Conservation (phyloP, 768 basidiomycete genomes). For the Phallus indusiatus region DNA sequence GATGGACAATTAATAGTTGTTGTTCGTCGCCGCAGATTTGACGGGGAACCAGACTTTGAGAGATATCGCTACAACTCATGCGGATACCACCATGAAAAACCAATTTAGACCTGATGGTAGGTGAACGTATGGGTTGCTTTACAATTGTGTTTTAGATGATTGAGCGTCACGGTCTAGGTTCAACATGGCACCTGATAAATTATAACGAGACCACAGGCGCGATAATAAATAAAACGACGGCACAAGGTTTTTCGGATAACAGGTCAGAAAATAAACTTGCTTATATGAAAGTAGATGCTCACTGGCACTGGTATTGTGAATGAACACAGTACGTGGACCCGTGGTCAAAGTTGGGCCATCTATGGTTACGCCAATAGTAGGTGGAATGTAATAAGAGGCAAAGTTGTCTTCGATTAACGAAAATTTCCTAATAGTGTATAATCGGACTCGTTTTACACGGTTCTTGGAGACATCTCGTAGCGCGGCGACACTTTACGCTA, state of each 20-base stretch:
- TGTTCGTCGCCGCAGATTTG: constrained; percentile 47
- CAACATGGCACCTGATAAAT: constrained; percentile 36
- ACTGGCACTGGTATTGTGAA: neutral
- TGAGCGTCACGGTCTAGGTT: constrained; percentile 1
- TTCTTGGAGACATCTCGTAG: constrained; percentile 54
- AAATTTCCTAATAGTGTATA: constrained; percentile 39
- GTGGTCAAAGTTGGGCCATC: constrained; percentile 65
- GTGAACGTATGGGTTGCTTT: constrained; percentile 5
- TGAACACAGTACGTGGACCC: constrained; percentile 53
- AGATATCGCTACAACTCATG: constrained; percentile 54
- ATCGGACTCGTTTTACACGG: constrained; percentile 35
- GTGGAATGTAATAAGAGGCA: constrained; percentile 16
- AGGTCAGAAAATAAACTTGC: constrained; percentile 14
- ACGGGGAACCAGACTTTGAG: constrained; percentile 51
- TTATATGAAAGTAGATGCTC: neutral
- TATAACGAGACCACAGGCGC: constrained; percentile 57
- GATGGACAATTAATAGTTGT: constrained; percentile 21
- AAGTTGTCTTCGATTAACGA: too few relatives aligned
- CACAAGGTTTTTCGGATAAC: constrained; percentile 51
- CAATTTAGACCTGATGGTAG: constrained; percentile 57
- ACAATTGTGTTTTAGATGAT: neutral
- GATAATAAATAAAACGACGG: constrained; percentile 47
- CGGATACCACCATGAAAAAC: constrained; percentile 56
- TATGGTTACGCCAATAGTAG: constrained; percentile 62
- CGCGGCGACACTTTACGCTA: constrained; percentile 51